Evolutionary conservation across 2,329 filamentous ascomycete species (phyloP), one percentile per base, ranked within the genome.

Genomic region (Fusarium burgessii): DNA sequence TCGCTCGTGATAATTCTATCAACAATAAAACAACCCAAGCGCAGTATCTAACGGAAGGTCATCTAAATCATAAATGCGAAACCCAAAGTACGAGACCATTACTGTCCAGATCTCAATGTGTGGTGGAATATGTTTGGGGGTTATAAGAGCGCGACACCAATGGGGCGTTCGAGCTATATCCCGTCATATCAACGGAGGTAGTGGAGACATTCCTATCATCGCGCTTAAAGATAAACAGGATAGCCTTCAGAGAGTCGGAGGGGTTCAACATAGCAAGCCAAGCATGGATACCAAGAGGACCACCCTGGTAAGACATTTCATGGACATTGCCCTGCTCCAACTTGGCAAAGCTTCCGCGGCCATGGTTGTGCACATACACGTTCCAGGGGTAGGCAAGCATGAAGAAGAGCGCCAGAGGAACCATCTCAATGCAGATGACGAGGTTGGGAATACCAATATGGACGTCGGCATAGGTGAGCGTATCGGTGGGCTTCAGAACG

Each of bases 361-460:
- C 55, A n/a, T 69, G 27, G 1, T 36, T 45, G 18, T 64, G 33
- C 25, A 35, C 57, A 12, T 74, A 75, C 3, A 70, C 62, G n/a
- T 58, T 58, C 73, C 73, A 74, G 14, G 73, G 63, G 29, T 71
- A 75, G 3, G 68, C 73, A 5, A 43, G 65, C 12, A 55, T 46
- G n/a, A 75, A 75, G 49, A 74, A 68, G 0, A 75, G 36, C 0
- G 73, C 51, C 8, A 75, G 9, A 3, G 73, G 73, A 17, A 75
- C 66, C 73, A 72, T 72, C 20, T 72, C 59, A 3, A 71, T 49
- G 25, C 73, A 75, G 4, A 61, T 60, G 18, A 75, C 51, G 1
- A 75, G 43, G 27, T 71, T 74, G 27, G 73, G 73, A 1, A 75
- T 72, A 3, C 73, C 71, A 7, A 75, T 38, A 18, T 75, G 60